These are phyloP conservation scores for Saccharomycopsis phalli DNA, from an alignment of 1,139 yeast genomes.

Conservation along the genomic window DNA sequence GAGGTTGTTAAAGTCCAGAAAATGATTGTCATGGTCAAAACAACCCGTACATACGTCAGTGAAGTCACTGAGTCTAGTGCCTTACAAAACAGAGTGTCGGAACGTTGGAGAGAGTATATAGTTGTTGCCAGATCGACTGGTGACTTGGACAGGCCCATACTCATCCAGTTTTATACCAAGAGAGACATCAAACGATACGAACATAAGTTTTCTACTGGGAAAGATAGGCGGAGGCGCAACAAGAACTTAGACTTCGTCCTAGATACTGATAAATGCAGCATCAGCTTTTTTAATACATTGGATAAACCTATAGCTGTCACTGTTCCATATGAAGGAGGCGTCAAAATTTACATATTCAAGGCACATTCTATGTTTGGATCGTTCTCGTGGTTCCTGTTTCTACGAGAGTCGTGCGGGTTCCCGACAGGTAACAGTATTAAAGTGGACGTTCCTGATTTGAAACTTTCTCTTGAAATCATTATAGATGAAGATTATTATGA, in stretches of 20 bases:
- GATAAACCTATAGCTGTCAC: conserved; percentile 54
- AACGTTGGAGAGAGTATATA: conserved; percentile 68
- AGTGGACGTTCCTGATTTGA: conserved; percentile 13
- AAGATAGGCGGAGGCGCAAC: conserved; percentile 6
- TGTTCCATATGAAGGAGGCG: conserved; percentile 27
- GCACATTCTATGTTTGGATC: conserved; percentile 46
- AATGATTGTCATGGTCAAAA: conserved; percentile 55
- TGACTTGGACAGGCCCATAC: conserved; percentile 38
- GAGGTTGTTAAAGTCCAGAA: conserved; percentile 57
- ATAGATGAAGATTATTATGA: too few relatives aligned
- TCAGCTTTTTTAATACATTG: conserved; percentile 51
- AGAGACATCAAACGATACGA: conserved; percentile 30
- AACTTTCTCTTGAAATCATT: conserved; percentile 29
- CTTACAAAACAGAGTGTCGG: conserved; percentile 30
- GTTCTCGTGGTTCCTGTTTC: conserved; percentile 53
- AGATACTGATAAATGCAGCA: conserved; percentile 24
- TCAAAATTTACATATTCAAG: conserved; percentile 42
- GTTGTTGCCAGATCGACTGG: conserved; percentile 59
- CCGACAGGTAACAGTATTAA: conserved; percentile 14
- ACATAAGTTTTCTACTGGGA: conserved; percentile 1
- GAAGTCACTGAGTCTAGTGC: conserved; percentile 47
- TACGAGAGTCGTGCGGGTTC: conserved; percentile 36
- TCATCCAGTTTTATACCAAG: conserved; percentile 51
- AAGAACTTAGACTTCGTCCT: conserved; percentile 26
- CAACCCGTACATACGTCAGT: conserved; percentile 28